Percentiles rank a stretch among this genome's conserved stretches.
Conservation (phyloP, 1,139 yeast genomes). For the Magnusiomyces ingens region DNA sequence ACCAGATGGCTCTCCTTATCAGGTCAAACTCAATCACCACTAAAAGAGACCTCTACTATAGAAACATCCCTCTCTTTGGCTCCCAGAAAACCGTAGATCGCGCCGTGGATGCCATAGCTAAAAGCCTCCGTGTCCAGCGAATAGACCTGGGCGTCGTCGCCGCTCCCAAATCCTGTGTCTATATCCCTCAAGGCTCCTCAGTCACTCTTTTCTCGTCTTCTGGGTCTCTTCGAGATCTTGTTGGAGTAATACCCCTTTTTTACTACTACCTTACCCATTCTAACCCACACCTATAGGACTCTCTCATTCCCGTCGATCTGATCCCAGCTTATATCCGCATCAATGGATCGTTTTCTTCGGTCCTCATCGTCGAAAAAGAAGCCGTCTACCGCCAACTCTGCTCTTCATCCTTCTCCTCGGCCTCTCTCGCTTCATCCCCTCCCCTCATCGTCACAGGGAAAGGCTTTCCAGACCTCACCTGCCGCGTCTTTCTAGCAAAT, state of each 20-base stretch:
- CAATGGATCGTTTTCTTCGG: neutral
- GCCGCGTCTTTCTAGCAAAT: constrained; percentile 51
- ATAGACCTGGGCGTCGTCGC: constrained; percentile 44
- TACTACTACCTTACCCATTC: neutral
- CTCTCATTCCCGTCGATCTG: constrained; percentile 3
- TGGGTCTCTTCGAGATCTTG: neutral
- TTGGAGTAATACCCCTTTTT: neutral
- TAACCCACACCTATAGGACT: neutral
- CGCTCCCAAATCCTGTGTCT: constrained; percentile 57
- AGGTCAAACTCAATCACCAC: constrained; percentile 32
- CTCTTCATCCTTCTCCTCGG: neutral
- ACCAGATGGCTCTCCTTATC: constrained; percentile 15
- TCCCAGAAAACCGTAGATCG: constrained; percentile 43
- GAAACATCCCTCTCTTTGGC: constrained; percentile 51
- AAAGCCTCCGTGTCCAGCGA: constrained; percentile 26
- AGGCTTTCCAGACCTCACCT: constrained; percentile 67
- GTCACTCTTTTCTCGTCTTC: no score
- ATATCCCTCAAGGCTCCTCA: constrained; percentile 22
- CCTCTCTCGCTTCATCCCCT: neutral
- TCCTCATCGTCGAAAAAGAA: constrained; percentile 9
- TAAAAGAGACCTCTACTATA: constrained; percentile 58
- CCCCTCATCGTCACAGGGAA: constrained; percentile 38
- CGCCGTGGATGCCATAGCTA: constrained; percentile 34
- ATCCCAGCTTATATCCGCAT: neutral
- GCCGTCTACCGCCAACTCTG: constrained; percentile 22